Percentiles rank a stretch among this genome's conserved stretches.
Conservation (phyloP, 2,329 filamentous ascomycete genomes). For the Colletotrichum graminicola region DNA sequence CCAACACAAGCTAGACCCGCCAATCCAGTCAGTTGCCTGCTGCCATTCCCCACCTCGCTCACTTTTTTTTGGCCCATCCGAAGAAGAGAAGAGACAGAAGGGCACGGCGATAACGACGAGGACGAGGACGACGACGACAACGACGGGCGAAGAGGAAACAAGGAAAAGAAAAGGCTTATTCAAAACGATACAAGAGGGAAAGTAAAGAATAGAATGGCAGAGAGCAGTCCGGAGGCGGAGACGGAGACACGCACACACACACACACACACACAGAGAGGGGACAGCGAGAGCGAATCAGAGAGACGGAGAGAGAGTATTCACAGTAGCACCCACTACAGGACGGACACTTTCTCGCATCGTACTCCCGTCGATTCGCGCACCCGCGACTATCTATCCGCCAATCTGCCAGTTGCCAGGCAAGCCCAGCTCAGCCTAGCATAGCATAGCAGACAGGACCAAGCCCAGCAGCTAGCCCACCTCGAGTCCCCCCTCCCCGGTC, state of each 20-base stretch:
- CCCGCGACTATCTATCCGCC: conserved; percentile 15
- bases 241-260: too few species aligned
- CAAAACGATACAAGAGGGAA: not conserved
- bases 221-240: not conserved
- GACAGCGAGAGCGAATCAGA: not conserved
- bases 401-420: conserved; percentile 28
- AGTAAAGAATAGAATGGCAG: not conserved
- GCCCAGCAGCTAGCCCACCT: conserved; percentile 22
- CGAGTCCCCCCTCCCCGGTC: conserved; percentile 26
- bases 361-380: conserved; percentile 12
- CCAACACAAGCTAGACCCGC: conserved; percentile 42
- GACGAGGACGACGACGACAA: not conserved
- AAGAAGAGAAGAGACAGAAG: conserved; percentile 11
- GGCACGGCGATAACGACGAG: not conserved
- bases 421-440: conserved; percentile 10
- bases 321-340: not conserved
- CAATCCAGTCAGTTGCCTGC: conserved; percentile 26
- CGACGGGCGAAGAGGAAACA: not conserved
- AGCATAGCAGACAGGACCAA: not conserved
- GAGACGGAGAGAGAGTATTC: not conserved
- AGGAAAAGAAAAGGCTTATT: not conserved
- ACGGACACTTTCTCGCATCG: not conserved
- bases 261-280: too few species aligned
- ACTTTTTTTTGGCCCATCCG: conserved; percentile 13
- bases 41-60: conserved; percentile 31